phyloP scores from a whole-genome alignment of 2,329 filamentous ascomycete species.

The Teratosphaeria zuluensis region DNA sequence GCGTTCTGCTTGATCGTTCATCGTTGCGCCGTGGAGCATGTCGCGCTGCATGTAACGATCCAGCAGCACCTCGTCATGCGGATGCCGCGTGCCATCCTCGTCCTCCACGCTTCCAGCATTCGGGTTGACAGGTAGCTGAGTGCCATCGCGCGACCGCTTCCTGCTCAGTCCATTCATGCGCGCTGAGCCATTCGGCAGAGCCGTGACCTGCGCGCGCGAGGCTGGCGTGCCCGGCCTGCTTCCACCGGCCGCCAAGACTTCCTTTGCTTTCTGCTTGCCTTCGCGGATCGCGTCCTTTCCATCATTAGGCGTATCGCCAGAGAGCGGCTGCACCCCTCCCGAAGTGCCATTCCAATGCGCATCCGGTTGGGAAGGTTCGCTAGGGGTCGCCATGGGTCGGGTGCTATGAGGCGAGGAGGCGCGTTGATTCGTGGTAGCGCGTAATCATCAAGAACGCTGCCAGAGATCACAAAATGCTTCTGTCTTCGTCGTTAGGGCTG shows the following conservation, averaged over 20 bases:
- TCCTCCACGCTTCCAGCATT: neutral
- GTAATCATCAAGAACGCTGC: neutral
- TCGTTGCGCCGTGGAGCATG: conserved; percentile 46
- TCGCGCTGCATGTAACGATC: conserved; percentile 58
- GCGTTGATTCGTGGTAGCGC: neutral
- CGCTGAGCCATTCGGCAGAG: conserved; percentile 14
- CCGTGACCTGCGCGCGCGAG: conserved; percentile 16
- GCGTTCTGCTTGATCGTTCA: conserved; percentile 38
- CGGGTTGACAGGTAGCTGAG: conserved; percentile 25
- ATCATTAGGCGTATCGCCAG: neutral
- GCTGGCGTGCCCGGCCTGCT: conserved; percentile 25
- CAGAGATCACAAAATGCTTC: neutral
- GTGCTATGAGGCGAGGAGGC: neutral
- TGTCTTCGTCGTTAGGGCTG: neutral
- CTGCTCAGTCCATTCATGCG: conserved; percentile 42
- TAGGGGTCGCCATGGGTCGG: neutral
- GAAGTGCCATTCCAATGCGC: neutral
- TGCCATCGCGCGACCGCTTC: conserved; percentile 52
- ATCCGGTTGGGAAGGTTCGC: neutral
- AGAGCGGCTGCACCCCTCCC: neutral
- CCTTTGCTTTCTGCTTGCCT: conserved; percentile 52
- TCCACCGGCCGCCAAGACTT: conserved; percentile 46
- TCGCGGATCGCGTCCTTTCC: conserved; percentile 37
- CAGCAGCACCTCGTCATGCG: conserved; percentile 34
- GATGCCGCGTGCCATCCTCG: conserved; percentile 5